Base-by-base conservation (phyloP, 345 rosid genomes). In the Salix caprea region DNA sequence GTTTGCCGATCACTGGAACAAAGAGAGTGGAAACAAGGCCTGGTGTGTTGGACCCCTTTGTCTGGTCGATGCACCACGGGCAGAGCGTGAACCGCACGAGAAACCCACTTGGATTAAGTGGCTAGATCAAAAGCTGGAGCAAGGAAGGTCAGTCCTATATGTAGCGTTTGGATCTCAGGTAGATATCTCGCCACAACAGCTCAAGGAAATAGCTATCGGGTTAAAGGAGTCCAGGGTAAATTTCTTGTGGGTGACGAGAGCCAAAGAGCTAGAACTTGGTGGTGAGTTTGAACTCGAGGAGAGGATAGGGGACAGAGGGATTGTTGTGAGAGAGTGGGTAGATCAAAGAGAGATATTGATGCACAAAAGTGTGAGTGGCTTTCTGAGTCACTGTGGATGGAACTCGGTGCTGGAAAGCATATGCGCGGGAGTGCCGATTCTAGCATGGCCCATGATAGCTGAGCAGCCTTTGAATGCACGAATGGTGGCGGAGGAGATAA, bases 351-450 rank as follows among this genome's bases (percentile, higher is more conserved):
- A 86, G 77, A 88, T 92, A 48, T 37, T 94, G 19, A 50, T 21
- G 71, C 97, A 94, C 84, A 76, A 34, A 11, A 84, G 90, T 39
- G 82, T 94, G 10, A 28, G 79, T 82, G 97, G 97, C 28, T 91
- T 90, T 52, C 50, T 92, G 72, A 92, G 93, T 46, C 98, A 94
- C 48, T 94, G 97, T 39, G 98, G 97, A 7, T 92, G 97, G 98
- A 94, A 92, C 71, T 94, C 98, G 5, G 84, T 81, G 0, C 60
- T 86, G 72, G 97, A 94, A 79, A 89, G 93, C 79, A 80, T 94
- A 76, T 84, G 91, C 34, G 87, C 86, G 1, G 94, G 88, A 2
- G 90, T 92, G n/a, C 98, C 94, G 1, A 84, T 94, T 26, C 81
- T 94, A 9, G 93, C 90, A 23, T 91, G 94, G 97, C 92, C 97